Evolutionary conservation across 176 grass and related monocot species (phyloP).

Genomic region (Carex kokanica): DNA sequence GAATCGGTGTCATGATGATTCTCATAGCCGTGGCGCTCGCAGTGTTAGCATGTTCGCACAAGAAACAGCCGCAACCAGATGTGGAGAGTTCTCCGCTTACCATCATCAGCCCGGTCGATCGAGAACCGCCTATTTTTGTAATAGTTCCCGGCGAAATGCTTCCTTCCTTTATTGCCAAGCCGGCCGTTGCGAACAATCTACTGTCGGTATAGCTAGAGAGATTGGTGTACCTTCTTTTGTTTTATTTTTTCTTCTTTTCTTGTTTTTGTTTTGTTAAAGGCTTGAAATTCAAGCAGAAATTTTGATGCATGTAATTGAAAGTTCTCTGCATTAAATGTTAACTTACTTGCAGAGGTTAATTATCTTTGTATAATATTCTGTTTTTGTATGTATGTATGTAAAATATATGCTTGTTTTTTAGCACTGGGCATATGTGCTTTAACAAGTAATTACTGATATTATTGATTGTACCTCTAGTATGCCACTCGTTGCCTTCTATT

Average conservation of each 20-base stretch:
- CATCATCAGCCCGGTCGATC: constrained; percentile 3
- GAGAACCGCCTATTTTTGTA: constrained; percentile 21
- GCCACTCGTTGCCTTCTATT: background rate
- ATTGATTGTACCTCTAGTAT: background rate
- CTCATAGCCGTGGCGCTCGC: constrained; percentile 26
- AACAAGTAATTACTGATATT: background rate
- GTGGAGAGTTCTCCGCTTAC: background rate
- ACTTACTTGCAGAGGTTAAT: background rate
- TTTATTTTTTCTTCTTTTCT: background rate
- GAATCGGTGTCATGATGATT: constrained; percentile 18
- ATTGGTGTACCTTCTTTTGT: constrained; percentile 6
- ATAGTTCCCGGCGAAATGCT: constrained; percentile 8
- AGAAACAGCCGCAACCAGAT: background rate
- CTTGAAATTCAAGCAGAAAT: constrained; percentile 31
- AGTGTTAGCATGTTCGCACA: constrained; percentile 22
- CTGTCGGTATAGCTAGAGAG: background rate
- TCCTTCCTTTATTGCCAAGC: constrained; percentile 23
- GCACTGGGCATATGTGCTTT: background rate
- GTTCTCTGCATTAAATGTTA: background rate
- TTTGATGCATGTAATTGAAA: background rate
- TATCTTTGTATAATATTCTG: background rate
- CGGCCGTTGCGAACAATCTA: background rate
- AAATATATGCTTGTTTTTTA: background rate
- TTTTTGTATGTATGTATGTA: background rate
- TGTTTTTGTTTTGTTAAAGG: background rate